Evolutionary conservation across 495 filamentous ascomycete species (phyloP), one percentile per base, ranked within the genome.

Genomic region (Aspergillus egyptiacus): DNA sequence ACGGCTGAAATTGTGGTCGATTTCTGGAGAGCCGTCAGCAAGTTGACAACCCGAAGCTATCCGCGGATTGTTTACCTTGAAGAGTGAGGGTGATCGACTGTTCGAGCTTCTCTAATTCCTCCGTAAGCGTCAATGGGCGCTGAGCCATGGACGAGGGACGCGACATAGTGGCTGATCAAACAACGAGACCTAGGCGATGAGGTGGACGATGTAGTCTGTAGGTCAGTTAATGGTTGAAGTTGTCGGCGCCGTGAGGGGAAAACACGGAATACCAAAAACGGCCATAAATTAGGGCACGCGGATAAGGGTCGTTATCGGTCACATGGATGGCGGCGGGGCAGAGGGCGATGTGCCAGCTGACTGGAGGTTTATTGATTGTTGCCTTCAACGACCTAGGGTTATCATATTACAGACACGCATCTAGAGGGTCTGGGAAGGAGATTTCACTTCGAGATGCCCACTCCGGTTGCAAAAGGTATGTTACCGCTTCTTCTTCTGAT

Each of bases 1-100:
- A 60, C 87, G 87, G 68, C 87, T 95, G 68, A 98, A 98, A 59
- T 98, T 98, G 66, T 89, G 85, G 65, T 98, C 93, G 69, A 98
- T 98, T 70, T 98, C 93, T 95, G 50, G 9, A 34, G 19, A 37
- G 17, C 2, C 5, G 30, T 37, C 14, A 48, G 46, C 35, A 28
- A 32, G n/a, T 28, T 20, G 23, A 18, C 1, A 34, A 45, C 5
- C 17, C 9, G 5, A 6, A 23, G 24, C 10, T 5, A 37, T 23
- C 37, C 4, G 28, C 5, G 59, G 47, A 20, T 40, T 38, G 43
- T 68, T 54, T 64, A 86, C 89, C 89, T 83, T 98, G 93, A 0
- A 98, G 76, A 2, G 93, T 96, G 31, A 97, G 77, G 11, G 93
- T 98, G 60, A 98, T 97, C 28, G 86, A 90, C 63, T 97, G 94